Evolutionary conservation across 768 basidiomycete species (phyloP), one percentile per base, ranked within the genome.

Genomic region (Mycena olivaceomarginata): DNA sequence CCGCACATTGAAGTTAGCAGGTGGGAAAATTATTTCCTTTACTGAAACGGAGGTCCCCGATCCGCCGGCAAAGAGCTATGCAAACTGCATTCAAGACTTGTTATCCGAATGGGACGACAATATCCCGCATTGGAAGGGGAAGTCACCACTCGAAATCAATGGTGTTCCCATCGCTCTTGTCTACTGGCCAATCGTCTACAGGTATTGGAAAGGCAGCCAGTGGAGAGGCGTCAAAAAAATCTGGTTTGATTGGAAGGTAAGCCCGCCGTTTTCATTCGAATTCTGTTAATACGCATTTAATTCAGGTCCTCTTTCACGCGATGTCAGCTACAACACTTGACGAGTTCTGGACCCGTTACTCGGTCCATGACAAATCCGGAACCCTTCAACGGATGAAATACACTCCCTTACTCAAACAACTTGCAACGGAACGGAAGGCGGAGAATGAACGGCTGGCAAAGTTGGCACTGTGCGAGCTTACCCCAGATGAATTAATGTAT

Each of bases 41-140:
- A 70, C 75, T 1, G 75, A 79, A 60, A 43, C 40, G 2, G 80
- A 81, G 10, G 66, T 84, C 16, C 81, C 82, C 39, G 70, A 67
- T 56, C 82, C 82, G n/a, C 82, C 84, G 5, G 78, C 80, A 1
- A 40, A 80, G 13, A 79, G 78, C 12, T 85, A 84, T 46, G 75
- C 76, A 6, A 74, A 79, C 1, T 67, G 81, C 67, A 70, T 83
- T 18, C 69, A 77, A 5, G 40, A 59, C 4, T 75, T 85, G 46
- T 79, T 82, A 43, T 39, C 10, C 5, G 83, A 83, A 77, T 85
- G 84, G 85, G 83, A 83, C 63, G 83, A 85, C 74, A 76, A 66
- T 16, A 72, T 77, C 3, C 56, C 57, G 8, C 46, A 80, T 60
- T 85, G 83, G 83, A 39, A 48, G 25, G 64, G 72, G 22, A 41